phyloP scores from a whole-genome alignment of 805 yeast genomes.

The Kuraishia borneana region DNA sequence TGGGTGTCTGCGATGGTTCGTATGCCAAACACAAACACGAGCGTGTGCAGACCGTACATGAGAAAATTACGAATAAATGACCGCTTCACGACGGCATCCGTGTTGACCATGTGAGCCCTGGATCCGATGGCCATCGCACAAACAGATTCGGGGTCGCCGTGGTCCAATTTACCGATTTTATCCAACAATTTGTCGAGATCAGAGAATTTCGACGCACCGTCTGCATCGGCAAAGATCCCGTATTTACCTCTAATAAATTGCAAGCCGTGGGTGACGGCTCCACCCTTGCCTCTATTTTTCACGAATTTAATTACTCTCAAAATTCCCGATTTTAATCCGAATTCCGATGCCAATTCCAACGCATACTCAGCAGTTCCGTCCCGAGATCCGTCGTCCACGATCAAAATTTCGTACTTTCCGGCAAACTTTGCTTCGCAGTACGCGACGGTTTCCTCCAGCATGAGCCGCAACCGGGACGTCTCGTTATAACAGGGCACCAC shows the following conservation, averaged over 20 bases:
- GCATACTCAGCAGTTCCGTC: slow-evolving; percentile 76
- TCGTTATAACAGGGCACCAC: slow-evolving; percentile 95
- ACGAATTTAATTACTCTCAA: slow-evolving; percentile 62
- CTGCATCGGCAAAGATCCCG: slow-evolving; percentile 91
- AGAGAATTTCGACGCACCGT: slow-evolving; percentile 81
- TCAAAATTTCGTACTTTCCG: slow-evolving; percentile 56
- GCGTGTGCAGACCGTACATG: slow-evolving; percentile 84
- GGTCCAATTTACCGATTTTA: slow-evolving; percentile 22
- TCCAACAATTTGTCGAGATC: slow-evolving; percentile 47
- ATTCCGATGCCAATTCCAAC: slow-evolving; percentile 43
- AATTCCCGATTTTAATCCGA: slow-evolving; percentile 40
- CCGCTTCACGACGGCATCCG: slow-evolving; percentile 95
- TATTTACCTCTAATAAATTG: slow-evolving; percentile 61
- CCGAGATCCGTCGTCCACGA: slow-evolving; percentile 86
- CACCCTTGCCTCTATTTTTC: slow-evolving; percentile 87
- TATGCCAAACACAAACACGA: slow-evolving; percentile 84
- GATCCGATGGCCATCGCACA: slow-evolving; percentile 81
- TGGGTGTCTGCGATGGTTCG: slow-evolving; percentile 85
- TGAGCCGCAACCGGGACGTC: slow-evolving; percentile 51
- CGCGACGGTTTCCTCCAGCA: slow-evolving; percentile 61
- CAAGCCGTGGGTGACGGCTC: slow-evolving; percentile 93
- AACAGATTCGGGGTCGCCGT: slow-evolving; percentile 8
- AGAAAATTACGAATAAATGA: slow-evolving; percentile 78
- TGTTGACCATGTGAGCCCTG: slow-evolving; percentile 91
- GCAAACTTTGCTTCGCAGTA: slow-evolving; percentile 27